Evolutionary conservation across 768 basidiomycete genomes (phyloP), one percentile per base, ranked within the genome.

Genomic region (Lentinula edodes): DNA sequence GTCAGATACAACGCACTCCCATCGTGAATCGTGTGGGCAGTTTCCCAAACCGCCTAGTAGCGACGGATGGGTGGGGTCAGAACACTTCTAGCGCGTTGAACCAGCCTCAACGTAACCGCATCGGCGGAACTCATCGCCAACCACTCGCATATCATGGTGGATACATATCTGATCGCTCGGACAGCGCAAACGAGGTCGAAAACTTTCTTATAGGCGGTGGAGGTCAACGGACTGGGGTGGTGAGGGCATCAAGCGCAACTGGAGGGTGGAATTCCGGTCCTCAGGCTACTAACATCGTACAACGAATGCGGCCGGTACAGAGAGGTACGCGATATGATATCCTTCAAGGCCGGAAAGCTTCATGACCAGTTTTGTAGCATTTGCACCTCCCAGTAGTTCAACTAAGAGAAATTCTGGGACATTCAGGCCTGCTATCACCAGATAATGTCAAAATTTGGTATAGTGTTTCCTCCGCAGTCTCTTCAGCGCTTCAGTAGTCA

Each of bases 151-250:
- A 82, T 65, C 74, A 81, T 36, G 28, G 41, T 35, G 73, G 75
- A 32, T 75, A 78, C 63, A 63, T 76, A 45, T 86, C 85, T 50
- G 85, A 87, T 68, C 78, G 77, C 36, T 87, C 89, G 36, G 84
- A 84, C 58, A 90, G 88, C 69, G 80, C 83, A 1, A 82, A 85
- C 54, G 90, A 91, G 67, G 87, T 90, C n/a, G 89, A 91, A 68
- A 81, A 82, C 63, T 69, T 90, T 62, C 76, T 90, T 41, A 72
- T 80, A n/a, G 65, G 66, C 36, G 70, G 66, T 66, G 46, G 46
- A 9, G 66, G 63, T 34, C 66, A 61, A 46, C 57, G 45, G 38
- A 12, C 20, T 28, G 28, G 28, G 28, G 28, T 28, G 36, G 62
- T 52, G 20, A 67, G 62, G 66, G 73, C 64, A 57, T 65, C 67